Conservation (phyloP, 2,329 filamentous ascomycete species). For the Apiospora pterosperma region DNA sequence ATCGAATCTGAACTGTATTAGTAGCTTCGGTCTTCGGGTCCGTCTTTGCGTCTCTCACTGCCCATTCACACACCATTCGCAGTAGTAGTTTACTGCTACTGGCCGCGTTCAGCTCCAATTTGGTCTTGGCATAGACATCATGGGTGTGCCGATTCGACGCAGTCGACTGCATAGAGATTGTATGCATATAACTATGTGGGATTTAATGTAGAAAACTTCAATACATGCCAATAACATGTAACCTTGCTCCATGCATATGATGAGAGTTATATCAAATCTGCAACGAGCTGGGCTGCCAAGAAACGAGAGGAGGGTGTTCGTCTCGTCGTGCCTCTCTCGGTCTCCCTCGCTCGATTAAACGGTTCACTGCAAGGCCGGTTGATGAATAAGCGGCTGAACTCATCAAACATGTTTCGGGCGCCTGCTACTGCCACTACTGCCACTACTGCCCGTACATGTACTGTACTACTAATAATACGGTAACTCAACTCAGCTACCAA, state of each 20-base stretch:
- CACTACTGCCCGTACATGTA: neutral
- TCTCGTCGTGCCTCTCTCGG: neutral
- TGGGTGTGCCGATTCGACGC: neutral
- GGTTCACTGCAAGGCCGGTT: neutral
- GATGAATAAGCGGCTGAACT: neutral
- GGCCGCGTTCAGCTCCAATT: neutral
- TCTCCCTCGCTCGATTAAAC: neutral
- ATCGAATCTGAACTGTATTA: neutral
- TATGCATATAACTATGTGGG: neutral
- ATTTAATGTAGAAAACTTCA: neutral
- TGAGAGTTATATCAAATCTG: slow-evolving; percentile 2
- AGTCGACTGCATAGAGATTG: neutral
- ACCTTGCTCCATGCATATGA: neutral
- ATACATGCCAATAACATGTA: neutral
- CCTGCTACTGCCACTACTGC: neutral
- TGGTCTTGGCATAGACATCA: neutral
- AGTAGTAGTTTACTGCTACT: neutral
- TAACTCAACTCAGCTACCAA: too few relatives aligned
- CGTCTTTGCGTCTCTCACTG: neutral
- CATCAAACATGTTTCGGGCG: neutral
- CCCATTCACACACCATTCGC: neutral
- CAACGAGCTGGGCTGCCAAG: neutral
- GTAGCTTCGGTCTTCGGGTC: neutral
- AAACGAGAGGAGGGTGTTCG: neutral
- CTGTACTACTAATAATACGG: too few relatives aligned